Evolutionary conservation across 2,329 filamentous ascomycete genomes (phyloP).

Genomic region (Talaromyces sp.): DNA sequence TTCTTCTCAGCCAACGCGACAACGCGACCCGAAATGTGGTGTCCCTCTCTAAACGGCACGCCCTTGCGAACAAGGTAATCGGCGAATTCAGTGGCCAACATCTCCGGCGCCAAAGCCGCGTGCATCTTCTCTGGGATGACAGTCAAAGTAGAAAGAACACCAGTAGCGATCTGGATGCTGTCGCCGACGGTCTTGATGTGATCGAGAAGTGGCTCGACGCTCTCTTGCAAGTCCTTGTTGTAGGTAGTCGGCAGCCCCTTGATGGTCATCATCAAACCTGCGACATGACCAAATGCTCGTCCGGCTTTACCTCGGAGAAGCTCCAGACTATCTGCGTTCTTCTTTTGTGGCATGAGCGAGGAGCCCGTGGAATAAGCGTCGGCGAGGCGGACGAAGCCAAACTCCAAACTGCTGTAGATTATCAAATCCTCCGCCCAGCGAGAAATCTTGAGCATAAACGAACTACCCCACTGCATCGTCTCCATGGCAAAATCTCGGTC

Average conservation of each 20-base stretch:
- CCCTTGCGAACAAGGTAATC: slow-evolving; percentile 51
- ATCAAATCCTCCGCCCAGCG: slow-evolving; percentile 85
- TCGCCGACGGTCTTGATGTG: slow-evolving; percentile 77
- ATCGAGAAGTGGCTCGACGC: slow-evolving; percentile 80
- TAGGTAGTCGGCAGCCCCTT: slow-evolving; percentile 78
- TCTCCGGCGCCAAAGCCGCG: slow-evolving; percentile 74
- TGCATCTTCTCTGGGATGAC: slow-evolving; percentile 73
- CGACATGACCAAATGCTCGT: slow-evolving; percentile 76
- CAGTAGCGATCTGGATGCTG: slow-evolving; percentile 78
- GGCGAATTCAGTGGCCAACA: slow-evolving; percentile 65
- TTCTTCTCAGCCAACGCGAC: slow-evolving; percentile 70
- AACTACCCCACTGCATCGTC: slow-evolving; percentile 74
- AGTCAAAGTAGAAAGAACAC: slow-evolving; percentile 71
- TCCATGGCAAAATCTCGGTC: slow-evolving; percentile 83
- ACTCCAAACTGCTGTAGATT: slow-evolving; percentile 74
- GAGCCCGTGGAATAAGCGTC: slow-evolving; percentile 79
- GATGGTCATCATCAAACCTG: slow-evolving; percentile 72
- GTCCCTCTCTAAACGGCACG: slow-evolving; percentile 76
- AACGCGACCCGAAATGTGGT: slow-evolving; percentile 71
- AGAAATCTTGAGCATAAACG: slow-evolving; percentile 75
- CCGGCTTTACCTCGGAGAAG: slow-evolving; percentile 76
- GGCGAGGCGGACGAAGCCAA: slow-evolving; percentile 71
- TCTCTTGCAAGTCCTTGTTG: slow-evolving; percentile 92
- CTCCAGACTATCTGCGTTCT: slow-evolving; percentile 72
- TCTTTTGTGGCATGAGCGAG: slow-evolving; percentile 80